Base-by-base conservation (phyloP, 805 yeast genomes). In the Kodamaea kaohsiungensis region DNA sequence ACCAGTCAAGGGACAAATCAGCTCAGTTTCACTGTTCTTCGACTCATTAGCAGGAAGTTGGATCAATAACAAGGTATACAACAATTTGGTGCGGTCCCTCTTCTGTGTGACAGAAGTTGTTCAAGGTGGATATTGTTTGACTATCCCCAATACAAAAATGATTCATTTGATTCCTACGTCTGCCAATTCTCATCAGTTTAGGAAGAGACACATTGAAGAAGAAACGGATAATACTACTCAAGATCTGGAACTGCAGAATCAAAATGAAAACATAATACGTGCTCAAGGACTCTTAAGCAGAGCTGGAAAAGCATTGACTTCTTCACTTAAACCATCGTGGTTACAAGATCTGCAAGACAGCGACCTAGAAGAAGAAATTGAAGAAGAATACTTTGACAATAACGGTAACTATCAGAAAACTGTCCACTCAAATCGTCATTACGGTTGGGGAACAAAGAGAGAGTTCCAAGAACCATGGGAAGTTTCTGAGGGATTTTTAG, bases 31-130 rank as follows among this genome's bases (percentile, higher is more conserved):
- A 19, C 46, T 52, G 9, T 71, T 77, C 49, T 78, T 80, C 60
- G 82, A 79, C 55, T 54, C 59, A 0, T 68, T 80, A 60, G 78
- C 82, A 0, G 59, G 61, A 22, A 65, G 63, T 10, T 80, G 83
- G 84, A 59, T 71, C 2, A 61, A 63, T 18, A 65, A 64, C 7
- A 55, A 71, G 10, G 64, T 68, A 12, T 65, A 71, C 49, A 62
- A 64, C 13, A 66, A 67, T 27, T 64, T 81, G 35, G 56, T 78
- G 1, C 72, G 72, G 46, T 78, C 83, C 0, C 65, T 66, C 1
- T 77, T 78, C 56, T 81, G 85, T 56, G 73, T 79, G 2, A 63
- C 75, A 3, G 68, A 69, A 49, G 48, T 58, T 1, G 38, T 48
- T 0, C 61, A 65, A 13, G 69, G 25, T 22, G 25, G 82, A 43